Percentiles rank a stretch among this genome's conserved stretches.
Evolutionary conservation across 495 filamentous ascomycete species (phyloP).

Genomic region (Aspergillus steynii): DNA sequence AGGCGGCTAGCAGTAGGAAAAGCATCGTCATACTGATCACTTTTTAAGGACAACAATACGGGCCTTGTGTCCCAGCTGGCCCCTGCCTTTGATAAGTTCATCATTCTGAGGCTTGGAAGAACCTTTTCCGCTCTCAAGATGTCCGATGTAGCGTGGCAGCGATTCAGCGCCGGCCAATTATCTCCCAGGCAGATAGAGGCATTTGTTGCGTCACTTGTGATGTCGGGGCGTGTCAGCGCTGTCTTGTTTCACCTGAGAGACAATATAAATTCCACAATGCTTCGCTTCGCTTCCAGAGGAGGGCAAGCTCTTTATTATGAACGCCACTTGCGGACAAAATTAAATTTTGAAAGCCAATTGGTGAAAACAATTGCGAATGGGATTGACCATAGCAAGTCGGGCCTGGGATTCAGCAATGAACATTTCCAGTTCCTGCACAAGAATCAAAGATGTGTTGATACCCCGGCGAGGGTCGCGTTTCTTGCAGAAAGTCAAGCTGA

Average conservation of each 20-base stretch:
- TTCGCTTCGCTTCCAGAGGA: background rate
- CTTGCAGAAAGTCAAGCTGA: constrained; percentile 22
- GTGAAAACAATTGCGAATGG: constrained; percentile 39
- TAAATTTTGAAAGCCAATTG: constrained; percentile 35
- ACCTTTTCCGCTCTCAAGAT: constrained; percentile 51
- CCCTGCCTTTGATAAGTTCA: constrained; percentile 46
- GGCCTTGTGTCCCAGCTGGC: constrained; percentile 55
- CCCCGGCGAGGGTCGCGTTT: constrained; percentile 22
- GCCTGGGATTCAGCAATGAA: constrained; percentile 58
- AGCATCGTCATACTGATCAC: constrained; percentile 9
- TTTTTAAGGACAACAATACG: constrained; percentile 55
- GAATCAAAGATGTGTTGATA: constrained; percentile 40
- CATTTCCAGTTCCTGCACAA: constrained; percentile 52
- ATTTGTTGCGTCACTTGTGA: constrained; percentile 3
- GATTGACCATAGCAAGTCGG: constrained; percentile 52
- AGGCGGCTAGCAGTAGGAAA: background rate
- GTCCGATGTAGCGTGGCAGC: constrained; percentile 29
- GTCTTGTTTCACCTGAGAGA: constrained; percentile 7
- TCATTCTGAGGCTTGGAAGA: constrained; percentile 42
- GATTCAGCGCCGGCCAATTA: background rate
- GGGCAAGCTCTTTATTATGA: constrained; percentile 36
- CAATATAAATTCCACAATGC: background rate
- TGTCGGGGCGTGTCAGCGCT: background rate
- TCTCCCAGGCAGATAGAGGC: background rate
- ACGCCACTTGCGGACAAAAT: constrained; percentile 38